These are phyloP conservation scores for Fragilaria radians DNA, from an alignment of 108 stramenopile genomes.

Conservation along the genomic window DNA sequence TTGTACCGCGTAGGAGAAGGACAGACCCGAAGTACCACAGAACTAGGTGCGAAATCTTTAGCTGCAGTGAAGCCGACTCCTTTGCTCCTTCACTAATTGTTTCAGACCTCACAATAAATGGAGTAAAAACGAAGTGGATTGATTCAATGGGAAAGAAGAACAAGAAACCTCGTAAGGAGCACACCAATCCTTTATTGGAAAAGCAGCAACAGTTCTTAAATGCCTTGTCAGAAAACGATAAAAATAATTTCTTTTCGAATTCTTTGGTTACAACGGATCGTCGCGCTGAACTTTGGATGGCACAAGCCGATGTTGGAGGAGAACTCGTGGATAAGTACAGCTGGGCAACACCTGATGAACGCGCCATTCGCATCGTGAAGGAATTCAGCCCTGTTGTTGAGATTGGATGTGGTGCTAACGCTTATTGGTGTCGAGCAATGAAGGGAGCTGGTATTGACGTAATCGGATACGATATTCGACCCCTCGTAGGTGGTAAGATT, in stretches of 20 bases:
- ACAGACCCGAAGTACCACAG: too few relatives aligned
- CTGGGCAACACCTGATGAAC: conserved; percentile 75
- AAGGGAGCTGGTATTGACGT: conserved; percentile 54
- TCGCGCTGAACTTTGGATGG: conserved; percentile 69
- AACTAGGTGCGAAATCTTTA: too few relatives aligned
- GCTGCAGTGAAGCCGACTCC: too few relatives aligned
- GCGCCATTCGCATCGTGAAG: conserved; percentile 45
- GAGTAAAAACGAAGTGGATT: too few relatives aligned
- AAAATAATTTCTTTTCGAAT: conserved; percentile 55
- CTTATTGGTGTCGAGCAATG: conserved; percentile 69
- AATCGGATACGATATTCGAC: conserved; percentile 52
- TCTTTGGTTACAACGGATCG: conserved; percentile 35
- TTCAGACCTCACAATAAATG: too few relatives aligned
- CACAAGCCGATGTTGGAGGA: conserved; percentile 79
- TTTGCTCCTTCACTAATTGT: too few relatives aligned
- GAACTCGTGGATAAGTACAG: conserved; percentile 55
- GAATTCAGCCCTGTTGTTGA: conserved; percentile 75
- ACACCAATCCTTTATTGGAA: conserved; percentile 45
- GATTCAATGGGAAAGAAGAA: too few relatives aligned
- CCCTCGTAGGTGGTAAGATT: neutral
- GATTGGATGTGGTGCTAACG: conserved; percentile 81
- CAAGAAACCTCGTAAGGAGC: too few relatives aligned
- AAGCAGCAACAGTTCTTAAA: conserved; percentile 39
- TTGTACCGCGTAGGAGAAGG: too few relatives aligned
- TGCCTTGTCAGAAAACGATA: conserved; percentile 31